A percentile compares a stretch with the other conserved stretches of the same genome.
Conservation (phyloP, 306 rosid species). For the Pterocarpus santalinus region DNA sequence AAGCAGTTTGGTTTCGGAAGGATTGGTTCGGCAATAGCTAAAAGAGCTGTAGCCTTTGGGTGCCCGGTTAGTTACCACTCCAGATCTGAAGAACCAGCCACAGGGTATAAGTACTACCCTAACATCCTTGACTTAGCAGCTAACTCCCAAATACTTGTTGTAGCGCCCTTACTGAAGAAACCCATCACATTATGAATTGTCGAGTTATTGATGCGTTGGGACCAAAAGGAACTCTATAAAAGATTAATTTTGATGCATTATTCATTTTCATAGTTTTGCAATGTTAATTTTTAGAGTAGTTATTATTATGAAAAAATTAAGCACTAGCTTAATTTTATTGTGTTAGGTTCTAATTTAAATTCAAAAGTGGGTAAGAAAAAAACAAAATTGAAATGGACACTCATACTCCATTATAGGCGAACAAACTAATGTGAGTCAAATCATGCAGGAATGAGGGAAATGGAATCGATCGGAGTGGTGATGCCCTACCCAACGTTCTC, state of each 20-base stretch:
- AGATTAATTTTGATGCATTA: too few relatives aligned
- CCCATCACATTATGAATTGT: conserved; percentile 67
- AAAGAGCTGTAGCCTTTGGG: conserved; percentile 71
- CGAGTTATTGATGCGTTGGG: conserved; percentile 72
- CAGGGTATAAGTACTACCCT: conserved; percentile 63
- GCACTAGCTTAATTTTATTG: too few relatives aligned
- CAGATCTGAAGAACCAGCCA: conserved; percentile 58
- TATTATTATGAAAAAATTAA: too few relatives aligned
- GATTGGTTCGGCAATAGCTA: conserved; percentile 77
- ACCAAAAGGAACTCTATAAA: conserved; percentile 61
- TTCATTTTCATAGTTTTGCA: too few relatives aligned
- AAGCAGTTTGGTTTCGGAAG: conserved; percentile 76
- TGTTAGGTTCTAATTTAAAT: too few relatives aligned
- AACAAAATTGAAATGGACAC: too few relatives aligned
- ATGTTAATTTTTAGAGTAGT: too few relatives aligned
- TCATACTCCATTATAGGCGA: too few relatives aligned
- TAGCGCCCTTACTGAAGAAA: conserved; percentile 65
- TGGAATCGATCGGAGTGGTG: background rate
- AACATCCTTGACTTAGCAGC: conserved; percentile 61
- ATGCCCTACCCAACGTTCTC: background rate
- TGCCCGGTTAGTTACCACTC: conserved; percentile 65
- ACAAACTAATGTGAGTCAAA: too few relatives aligned
- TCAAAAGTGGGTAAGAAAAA: too few relatives aligned
- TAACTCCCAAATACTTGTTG: conserved; percentile 61
- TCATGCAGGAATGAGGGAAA: too few relatives aligned